Evolutionary conservation across 2,329 filamentous ascomycete species (phyloP).

Genomic region (Torrubiellomyces zombiae): DNA sequence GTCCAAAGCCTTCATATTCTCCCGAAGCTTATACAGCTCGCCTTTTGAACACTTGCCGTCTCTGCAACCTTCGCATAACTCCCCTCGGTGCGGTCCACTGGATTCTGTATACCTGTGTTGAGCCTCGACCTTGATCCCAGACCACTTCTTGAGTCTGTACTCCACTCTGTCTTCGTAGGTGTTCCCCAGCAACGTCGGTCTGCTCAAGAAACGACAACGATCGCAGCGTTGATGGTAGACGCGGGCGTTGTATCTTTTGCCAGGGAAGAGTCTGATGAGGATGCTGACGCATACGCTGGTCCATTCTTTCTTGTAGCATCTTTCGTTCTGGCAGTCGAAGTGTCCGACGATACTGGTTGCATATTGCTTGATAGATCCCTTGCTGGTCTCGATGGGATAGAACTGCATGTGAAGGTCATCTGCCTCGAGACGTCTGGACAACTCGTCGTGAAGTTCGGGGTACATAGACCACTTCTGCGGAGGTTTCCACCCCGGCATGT

Average conservation of each 20-base stretch:
- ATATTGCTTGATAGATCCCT: slow-evolving; percentile 6
- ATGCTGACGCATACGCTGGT: slow-evolving; percentile 17
- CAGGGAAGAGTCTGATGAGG: slow-evolving; percentile 14
- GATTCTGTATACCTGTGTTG: background rate
- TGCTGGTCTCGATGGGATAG: slow-evolving; percentile 6
- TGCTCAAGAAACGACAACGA: slow-evolving; percentile 12
- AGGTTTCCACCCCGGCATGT: too few relatives aligned
- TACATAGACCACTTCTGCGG: slow-evolving; percentile 9
- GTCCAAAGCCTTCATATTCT: too few relatives aligned
- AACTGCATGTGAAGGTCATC: slow-evolving; percentile 9
- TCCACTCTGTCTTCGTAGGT: slow-evolving; percentile 18
- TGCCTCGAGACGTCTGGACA: slow-evolving; percentile 5
- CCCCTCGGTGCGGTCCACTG: slow-evolving; percentile 8
- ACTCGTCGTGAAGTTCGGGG: slow-evolving; percentile 5
- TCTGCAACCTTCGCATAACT: slow-evolving; percentile 21
- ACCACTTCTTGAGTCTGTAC: slow-evolving; percentile 21
- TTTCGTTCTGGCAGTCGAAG: slow-evolving; percentile 14
- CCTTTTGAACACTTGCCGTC: slow-evolving; percentile 10
- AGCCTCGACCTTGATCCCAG: slow-evolving; percentile 8
- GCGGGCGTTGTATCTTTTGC: slow-evolving; percentile 16
- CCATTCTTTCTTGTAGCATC: slow-evolving; percentile 12
- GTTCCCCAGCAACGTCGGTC: slow-evolving; percentile 10
- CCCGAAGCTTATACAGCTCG: too few relatives aligned
- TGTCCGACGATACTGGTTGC: slow-evolving; percentile 15
- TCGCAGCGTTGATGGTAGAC: slow-evolving; percentile 21